phyloP scores from a whole-genome alignment of 768 basidiomycete genomes.

The Fomitopsis serialis region DNA sequence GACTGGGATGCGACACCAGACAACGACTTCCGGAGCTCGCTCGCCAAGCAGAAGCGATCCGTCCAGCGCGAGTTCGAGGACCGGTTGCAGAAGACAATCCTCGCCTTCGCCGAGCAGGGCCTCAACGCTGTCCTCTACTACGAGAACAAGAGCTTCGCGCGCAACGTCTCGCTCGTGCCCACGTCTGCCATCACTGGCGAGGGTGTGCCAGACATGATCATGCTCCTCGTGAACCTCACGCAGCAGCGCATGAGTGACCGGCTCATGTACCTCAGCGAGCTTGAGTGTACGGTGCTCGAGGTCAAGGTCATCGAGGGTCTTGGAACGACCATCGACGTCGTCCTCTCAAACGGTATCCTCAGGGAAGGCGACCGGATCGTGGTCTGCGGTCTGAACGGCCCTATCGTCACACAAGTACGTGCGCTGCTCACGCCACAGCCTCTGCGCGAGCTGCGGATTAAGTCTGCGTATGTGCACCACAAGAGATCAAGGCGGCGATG shows the following conservation, averaged over 20 bases:
- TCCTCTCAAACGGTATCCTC: slow-evolving; percentile 90
- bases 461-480: slow-evolving; percentile 97
- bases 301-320: slow-evolving; percentile 98
- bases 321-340: slow-evolving; percentile 96
- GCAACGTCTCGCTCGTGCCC: slow-evolving; percentile 94
- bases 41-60: slow-evolving; percentile 71
- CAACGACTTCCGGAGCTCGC: slow-evolving; percentile 87
- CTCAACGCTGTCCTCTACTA: slow-evolving; percentile 94
- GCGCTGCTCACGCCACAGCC: slow-evolving; percentile 96
- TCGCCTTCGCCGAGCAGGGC: slow-evolving; percentile 97
- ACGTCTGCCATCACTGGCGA: slow-evolving; percentile 98
- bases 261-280: slow-evolving; percentile 95
- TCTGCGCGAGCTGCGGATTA: slow-evolving; percentile 89
- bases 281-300: slow-evolving; percentile 97
- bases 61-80: slow-evolving; percentile 93
- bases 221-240: slow-evolving; percentile 94
- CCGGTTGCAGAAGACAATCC: slow-evolving; percentile 74
- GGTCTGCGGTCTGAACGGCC: slow-evolving; percentile 93
- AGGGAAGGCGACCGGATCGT: slow-evolving; percentile 92
- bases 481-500: slow-evolving; percentile 95
- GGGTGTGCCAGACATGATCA: slow-evolving; percentile 99
- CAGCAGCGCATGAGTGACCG: slow-evolving; percentile 97
- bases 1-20: slow-evolving; percentile 91
- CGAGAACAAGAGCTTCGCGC: slow-evolving; percentile 92
- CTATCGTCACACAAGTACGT: slow-evolving; percentile 92